A percentile compares a stretch with the other conserved stretches of the same genome.
phyloP scores from a whole-genome alignment of 2,329 filamentous ascomycete species.

The Aspergillus uvarum region DNA sequence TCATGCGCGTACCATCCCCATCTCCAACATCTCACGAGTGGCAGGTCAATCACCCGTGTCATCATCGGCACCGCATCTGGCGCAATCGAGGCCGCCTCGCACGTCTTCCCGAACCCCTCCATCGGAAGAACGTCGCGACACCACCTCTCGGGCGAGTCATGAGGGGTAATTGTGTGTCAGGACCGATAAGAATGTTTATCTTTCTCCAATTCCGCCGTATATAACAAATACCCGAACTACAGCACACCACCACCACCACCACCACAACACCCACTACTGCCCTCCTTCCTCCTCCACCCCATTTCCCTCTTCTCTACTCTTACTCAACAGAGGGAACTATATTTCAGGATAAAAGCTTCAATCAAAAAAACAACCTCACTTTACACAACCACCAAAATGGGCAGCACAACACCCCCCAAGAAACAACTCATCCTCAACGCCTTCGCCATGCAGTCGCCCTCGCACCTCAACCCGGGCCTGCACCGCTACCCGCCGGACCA shows the following conservation, averaged over 20 bases:
- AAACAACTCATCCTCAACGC: conserved; percentile 50
- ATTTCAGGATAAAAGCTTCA: too few relatives aligned
- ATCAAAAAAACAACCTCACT: neutral
- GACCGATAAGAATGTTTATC: neutral
- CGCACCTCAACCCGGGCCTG: conserved; percentile 47
- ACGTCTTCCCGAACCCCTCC: conserved; percentile 2
- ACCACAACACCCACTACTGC: too few relatives aligned
- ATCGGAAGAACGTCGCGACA: neutral
- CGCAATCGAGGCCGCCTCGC: conserved; percentile 12
- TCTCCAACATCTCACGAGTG: too few relatives aligned
- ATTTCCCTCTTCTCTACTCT: too few relatives aligned
- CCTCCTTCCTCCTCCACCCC: too few relatives aligned
- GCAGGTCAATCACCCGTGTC: neutral
- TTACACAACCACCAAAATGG: neutral
- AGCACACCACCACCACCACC: too few relatives aligned
- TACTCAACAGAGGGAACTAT: too few relatives aligned
- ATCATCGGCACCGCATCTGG: conserved; percentile 11
- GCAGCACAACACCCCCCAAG: neutral
- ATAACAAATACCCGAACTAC: too few relatives aligned
- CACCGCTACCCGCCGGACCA: conserved; percentile 39
- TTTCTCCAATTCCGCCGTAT: too few relatives aligned
- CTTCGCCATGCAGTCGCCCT: conserved; percentile 50
- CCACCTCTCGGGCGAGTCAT: neutral
- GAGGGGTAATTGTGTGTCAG: neutral
- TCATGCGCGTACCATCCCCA: too few relatives aligned